Conservation (phyloP, 306 rosid species). For the Mucuna pruriens region DNA sequence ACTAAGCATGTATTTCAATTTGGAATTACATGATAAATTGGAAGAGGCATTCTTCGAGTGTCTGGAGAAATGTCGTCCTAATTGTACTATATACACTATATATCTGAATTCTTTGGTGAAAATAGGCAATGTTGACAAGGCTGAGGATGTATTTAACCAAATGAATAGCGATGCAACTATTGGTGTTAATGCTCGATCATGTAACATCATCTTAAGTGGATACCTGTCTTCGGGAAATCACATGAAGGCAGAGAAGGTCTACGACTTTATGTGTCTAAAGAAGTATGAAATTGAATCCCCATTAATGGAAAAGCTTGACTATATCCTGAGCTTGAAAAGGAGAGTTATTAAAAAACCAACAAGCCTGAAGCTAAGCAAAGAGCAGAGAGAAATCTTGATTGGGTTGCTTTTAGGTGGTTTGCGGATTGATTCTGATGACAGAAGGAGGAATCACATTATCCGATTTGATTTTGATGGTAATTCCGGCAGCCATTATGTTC, state of each 20-base stretch:
- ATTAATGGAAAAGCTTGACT: conserved; percentile 75
- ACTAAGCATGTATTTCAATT: conserved; percentile 75
- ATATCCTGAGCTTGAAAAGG: conserved; percentile 74
- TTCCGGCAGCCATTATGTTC: conserved; percentile 51
- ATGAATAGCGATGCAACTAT: conserved; percentile 61
- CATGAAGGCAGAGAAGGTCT: conserved; percentile 76
- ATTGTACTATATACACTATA: conserved; percentile 65
- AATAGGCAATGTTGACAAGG: conserved; percentile 71
- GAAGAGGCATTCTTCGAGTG: conserved; percentile 70
- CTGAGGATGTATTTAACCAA: conserved; percentile 68
- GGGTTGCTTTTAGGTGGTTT: conserved; percentile 91
- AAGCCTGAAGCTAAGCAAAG: conserved; percentile 79
- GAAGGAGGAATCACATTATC: conserved; percentile 66
- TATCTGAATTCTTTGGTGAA: conserved; percentile 89
- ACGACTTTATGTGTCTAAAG: conserved; percentile 78
- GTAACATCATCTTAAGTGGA: conserved; percentile 84
- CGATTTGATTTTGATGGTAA: conserved; percentile 67
- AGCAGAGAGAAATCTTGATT: conserved; percentile 84
- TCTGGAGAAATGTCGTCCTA: conserved; percentile 81
- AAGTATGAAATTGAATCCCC: conserved; percentile 70
- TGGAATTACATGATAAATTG: conserved; percentile 67
- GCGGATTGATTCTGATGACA: conserved; percentile 77
- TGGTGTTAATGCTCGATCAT: conserved; percentile 77
- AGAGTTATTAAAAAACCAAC: conserved; percentile 57
- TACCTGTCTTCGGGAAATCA: conserved; percentile 67